A percentile compares a stretch with the other conserved stretches of the same genome.
These are phyloP conservation scores for Carpinus viminea DNA, from an alignment of 306 rosid species.

Conservation along the genomic window DNA sequence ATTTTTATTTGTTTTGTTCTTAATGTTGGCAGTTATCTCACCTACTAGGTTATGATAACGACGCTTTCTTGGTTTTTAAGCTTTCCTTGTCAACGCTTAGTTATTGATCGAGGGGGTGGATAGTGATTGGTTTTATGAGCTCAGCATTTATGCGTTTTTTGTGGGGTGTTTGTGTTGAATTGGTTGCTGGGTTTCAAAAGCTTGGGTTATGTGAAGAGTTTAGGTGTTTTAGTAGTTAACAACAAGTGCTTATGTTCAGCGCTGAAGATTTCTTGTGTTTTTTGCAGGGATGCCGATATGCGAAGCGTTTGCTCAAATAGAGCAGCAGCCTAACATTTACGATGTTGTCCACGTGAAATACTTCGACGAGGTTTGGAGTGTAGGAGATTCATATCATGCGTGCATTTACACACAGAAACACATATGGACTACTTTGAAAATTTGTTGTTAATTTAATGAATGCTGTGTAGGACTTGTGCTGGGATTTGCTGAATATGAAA, in stretches of 20 bases:
- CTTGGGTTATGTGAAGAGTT: conserved; percentile 17
- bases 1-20: conserved; percentile 5
- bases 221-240: conserved; percentile 8
- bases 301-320: conserved; percentile 95
- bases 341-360: conserved; percentile 97
- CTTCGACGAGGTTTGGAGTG: conserved; percentile 77
- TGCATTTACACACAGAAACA: conserved; percentile 5
- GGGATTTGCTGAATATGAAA: neutral
- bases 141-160: neutral
- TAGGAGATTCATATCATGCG: neutral
- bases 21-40: neutral
- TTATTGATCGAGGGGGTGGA: neutral
- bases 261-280: neutral
- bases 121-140: neutral
- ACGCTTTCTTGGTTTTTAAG: conserved; percentile 2
- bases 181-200: neutral
- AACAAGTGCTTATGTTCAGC: neutral
- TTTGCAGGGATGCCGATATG: conserved; percentile 92
- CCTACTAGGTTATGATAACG: conserved; percentile 5
- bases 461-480: conserved; percentile 5
- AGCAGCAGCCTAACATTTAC: conserved; percentile 83
- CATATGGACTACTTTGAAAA: conserved; percentile 3
- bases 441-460: conserved; percentile 7
- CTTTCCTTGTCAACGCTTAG: too few relatives aligned
- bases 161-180: neutral